Percentiles rank a stretch among this genome's conserved stretches.
Evolutionary conservation across 202 grass and related monocot genomes (phyloP).

Genomic region (Saccharum hybrid): DNA sequence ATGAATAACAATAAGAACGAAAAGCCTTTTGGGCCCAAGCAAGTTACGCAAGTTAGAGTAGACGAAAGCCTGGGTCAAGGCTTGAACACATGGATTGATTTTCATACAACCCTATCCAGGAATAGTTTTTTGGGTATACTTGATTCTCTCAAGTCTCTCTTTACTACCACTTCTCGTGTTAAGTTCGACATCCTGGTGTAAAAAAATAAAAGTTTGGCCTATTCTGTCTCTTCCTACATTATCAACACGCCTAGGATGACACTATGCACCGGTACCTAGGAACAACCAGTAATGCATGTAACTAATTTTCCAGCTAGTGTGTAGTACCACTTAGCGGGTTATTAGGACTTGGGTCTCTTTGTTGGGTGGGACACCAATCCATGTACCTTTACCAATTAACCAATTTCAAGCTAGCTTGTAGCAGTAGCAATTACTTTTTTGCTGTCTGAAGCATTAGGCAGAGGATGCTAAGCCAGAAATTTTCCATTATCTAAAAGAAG

Average conservation of each 20-base stretch:
- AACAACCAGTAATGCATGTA: constrained; percentile 45
- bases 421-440: not conserved
- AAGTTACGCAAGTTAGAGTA: not conserved
- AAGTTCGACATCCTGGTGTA: not conserved
- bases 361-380: not conserved
- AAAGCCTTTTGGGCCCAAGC: not conserved
- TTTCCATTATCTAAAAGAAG: not conserved
- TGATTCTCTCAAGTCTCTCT: not conserved
- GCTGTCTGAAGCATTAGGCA: not conserved
- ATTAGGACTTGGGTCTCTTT: not conserved
- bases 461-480: not conserved
- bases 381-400: not conserved
- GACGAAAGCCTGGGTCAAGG: not conserved
- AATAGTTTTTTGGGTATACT: not conserved
- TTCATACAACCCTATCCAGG: not conserved
- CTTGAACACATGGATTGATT: not conserved
- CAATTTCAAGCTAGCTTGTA: not conserved
- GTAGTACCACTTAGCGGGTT: not conserved
- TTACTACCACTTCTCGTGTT: not conserved
- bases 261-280: not conserved
- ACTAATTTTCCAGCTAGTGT: constrained; percentile 2
- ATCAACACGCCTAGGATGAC: not conserved
- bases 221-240: not conserved
- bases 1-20: not conserved
- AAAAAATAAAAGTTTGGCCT: not conserved